These are phyloP conservation scores for Saksenaea vasiformis DNA, from an alignment of 371 early-diverging fungal species.

Conservation along the genomic window DNA sequence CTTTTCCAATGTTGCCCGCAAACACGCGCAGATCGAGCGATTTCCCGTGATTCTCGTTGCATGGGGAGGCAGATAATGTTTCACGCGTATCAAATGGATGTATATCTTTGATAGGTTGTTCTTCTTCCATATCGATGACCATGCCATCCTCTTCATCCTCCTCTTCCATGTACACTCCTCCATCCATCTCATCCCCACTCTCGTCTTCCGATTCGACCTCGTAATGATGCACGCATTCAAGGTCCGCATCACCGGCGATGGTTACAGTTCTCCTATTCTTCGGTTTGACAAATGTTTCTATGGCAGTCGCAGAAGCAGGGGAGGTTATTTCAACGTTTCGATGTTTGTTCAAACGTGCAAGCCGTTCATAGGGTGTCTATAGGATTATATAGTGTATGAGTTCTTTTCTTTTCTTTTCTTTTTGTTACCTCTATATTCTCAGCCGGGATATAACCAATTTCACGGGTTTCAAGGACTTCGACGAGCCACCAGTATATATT, in stretches of 20 bases:
- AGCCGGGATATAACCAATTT: constrained; percentile 96
- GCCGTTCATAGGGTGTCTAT: constrained; percentile 82
- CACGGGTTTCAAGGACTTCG: constrained; percentile 77
- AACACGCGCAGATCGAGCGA: constrained; percentile 35
- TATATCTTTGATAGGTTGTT: background rate
- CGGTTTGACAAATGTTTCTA: background rate
- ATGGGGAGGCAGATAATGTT: background rate
- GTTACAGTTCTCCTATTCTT: constrained; percentile 19
- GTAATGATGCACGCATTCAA: constrained; percentile 22
- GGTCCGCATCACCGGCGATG: constrained; percentile 21
- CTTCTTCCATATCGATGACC: background rate
- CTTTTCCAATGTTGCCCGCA: constrained; percentile 60
- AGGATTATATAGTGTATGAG: background rate
- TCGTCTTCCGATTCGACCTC: constrained; percentile 35
- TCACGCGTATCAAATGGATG: background rate
- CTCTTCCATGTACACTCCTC: background rate
- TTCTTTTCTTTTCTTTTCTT: background rate
- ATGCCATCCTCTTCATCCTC: constrained; percentile 24
- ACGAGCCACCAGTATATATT: constrained; percentile 98
- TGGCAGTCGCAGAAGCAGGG: constrained; percentile 18
- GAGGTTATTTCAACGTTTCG: constrained; percentile 74
- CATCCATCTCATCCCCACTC: constrained; percentile 12
- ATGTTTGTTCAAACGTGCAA: constrained; percentile 86
- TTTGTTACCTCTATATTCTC: constrained; percentile 83
- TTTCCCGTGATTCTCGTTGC: background rate